These are phyloP conservation scores for Iris macrosiphon DNA, from an alignment of 106 monocot genomes.

Conservation along the genomic window DNA sequence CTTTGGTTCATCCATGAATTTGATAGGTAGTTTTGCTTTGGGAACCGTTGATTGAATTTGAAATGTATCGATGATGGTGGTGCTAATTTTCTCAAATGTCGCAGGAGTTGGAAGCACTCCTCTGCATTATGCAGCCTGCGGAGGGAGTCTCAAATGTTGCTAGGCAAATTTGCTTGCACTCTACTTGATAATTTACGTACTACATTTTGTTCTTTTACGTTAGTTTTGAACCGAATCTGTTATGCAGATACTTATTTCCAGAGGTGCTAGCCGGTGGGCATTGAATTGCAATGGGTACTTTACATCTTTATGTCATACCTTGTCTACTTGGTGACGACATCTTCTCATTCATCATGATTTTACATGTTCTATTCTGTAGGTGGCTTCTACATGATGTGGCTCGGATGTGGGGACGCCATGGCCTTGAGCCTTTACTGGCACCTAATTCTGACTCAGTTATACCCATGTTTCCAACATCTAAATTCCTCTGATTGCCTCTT, in stretches of 20 bases:
- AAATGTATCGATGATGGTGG: not conserved
- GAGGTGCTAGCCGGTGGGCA: slow-evolving; percentile 52
- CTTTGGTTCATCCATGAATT: slow-evolving; percentile 29
- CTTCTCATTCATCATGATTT: not conserved
- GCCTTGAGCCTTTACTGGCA: slow-evolving; percentile 54
- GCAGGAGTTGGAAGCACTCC: slow-evolving; percentile 82
- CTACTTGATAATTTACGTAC: not conserved
- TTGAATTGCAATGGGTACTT: slow-evolving; percentile 73
- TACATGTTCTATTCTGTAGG: slow-evolving; percentile 18
- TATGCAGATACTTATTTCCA: slow-evolving; percentile 52
- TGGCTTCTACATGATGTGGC: slow-evolving; percentile 85
- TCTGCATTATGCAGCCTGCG: slow-evolving; percentile 71
- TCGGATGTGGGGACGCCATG: slow-evolving; percentile 51
- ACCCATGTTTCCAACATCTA: slow-evolving; percentile 52
- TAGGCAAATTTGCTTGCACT: slow-evolving; percentile 29
- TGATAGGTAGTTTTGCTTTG: slow-evolving; percentile 37
- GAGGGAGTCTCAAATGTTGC: slow-evolving; percentile 72
- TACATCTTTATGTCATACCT: not conserved
- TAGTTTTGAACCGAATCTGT: not conserved
- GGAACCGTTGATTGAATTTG: not conserved
- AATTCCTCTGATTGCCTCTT: slow-evolving; percentile 54
- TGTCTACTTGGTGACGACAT: not conserved
- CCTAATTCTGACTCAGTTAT: slow-evolving; percentile 36
- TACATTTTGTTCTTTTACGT: not conserved
- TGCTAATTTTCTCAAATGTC: not conserved